Conservation (phyloP, 2,329 filamentous ascomycete genomes). For the Metarhizium rileyi region DNA sequence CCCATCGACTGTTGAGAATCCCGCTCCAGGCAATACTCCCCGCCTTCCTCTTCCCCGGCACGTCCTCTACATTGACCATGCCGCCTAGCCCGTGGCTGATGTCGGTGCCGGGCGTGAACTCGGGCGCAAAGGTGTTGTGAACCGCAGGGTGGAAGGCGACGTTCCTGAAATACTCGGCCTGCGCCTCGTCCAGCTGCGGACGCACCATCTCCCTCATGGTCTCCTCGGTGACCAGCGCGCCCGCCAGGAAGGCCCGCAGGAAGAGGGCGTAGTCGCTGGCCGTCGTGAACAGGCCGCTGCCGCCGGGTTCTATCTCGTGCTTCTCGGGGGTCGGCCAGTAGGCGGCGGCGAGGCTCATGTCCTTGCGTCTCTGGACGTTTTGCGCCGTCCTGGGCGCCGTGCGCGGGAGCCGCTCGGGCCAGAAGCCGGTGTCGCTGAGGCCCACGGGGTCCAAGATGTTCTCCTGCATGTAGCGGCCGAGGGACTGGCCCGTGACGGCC, state of each 20-base stretch:
- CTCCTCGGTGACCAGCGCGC: conserved; percentile 19
- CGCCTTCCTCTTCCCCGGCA: conserved; percentile 28
- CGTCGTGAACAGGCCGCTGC: conserved; percentile 32
- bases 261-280: conserved; percentile 29
- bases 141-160: conserved; percentile 11
- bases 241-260: conserved; percentile 22
- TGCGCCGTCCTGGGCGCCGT: conserved; percentile 13
- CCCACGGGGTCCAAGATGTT: conserved; percentile 27
- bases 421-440: conserved; percentile 28
- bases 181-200: conserved; percentile 28
- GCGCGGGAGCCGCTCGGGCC: conserved; percentile 19
- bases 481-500: conserved; percentile 22
- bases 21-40: conserved; percentile 37
- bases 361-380: conserved; percentile 13
- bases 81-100: conserved; percentile 30
- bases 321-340: conserved; percentile 15
- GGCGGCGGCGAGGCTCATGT: conserved; percentile 11
- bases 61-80: conserved; percentile 28
- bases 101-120: conserved; percentile 23
- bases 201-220: conserved; percentile 26
- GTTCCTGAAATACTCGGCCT: conserved; percentile 12
- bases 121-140: conserved; percentile 23
- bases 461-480: conserved; percentile 28
- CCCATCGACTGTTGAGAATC: conserved; percentile 32
- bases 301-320: conserved; percentile 30